phyloP scores from a whole-genome alignment of 768 basidiomycete genomes.

The Leccinum uliginosum region DNA sequence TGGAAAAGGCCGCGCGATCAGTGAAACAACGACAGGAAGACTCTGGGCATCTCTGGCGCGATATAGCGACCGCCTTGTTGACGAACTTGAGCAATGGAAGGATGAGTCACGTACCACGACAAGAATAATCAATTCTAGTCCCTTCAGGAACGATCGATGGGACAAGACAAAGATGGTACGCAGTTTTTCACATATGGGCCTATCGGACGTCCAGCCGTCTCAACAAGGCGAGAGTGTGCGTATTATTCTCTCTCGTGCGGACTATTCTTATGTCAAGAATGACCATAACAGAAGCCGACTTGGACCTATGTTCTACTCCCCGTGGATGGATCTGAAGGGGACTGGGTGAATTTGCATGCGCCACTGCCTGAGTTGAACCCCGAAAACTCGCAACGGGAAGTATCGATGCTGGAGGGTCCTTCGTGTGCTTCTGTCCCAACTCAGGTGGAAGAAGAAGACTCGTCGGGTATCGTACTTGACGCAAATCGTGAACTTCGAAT shows the following conservation, averaged over 20 bases:
- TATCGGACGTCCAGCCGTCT: slow-evolving; percentile 14
- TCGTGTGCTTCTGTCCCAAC: not conserved
- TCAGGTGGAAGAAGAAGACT: slow-evolving; percentile 5
- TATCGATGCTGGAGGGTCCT: slow-evolving; percentile 1
- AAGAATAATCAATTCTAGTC: slow-evolving; percentile 30
- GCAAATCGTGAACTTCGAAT: slow-evolving; percentile 63
- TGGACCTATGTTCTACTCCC: slow-evolving; percentile 45
- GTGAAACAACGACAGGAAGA: slow-evolving; percentile 33
- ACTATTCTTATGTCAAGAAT: not conserved
- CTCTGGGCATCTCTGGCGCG: slow-evolving; percentile 77
- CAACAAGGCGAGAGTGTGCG: slow-evolving; percentile 13
- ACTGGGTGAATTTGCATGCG: slow-evolving; percentile 39
- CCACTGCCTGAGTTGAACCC: not conserved
- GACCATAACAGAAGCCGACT: slow-evolving; percentile 35
- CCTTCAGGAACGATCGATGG: slow-evolving; percentile 57
- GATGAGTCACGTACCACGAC: slow-evolving; percentile 40
- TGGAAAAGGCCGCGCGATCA: slow-evolving; percentile 31
- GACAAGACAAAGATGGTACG: slow-evolving; percentile 77
- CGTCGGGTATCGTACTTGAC: slow-evolving; percentile 54
- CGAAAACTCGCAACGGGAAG: not conserved
- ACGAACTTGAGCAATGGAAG: slow-evolving; percentile 61
- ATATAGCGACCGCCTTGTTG: slow-evolving; percentile 70
- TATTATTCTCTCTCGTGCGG: not conserved
- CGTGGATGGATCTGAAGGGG: slow-evolving; percentile 23
- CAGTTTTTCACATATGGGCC: slow-evolving; percentile 63